Base-by-base conservation (phyloP, 495 filamentous ascomycete species). In the Podospora pseudocomata region DNA sequence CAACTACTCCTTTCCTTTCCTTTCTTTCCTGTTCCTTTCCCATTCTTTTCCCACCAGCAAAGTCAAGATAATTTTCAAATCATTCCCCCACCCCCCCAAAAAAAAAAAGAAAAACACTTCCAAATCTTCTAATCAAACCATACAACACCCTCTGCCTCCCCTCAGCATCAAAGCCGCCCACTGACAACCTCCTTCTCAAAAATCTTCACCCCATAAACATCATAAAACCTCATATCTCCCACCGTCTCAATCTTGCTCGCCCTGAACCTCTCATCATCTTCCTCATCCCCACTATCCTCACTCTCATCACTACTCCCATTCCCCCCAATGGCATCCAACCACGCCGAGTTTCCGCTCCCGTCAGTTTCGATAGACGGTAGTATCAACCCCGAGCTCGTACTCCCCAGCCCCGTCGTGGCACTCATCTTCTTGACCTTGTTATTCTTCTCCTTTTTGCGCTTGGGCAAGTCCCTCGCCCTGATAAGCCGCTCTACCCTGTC, bases 151-250 rank as follows among this genome's bases (percentile, higher is more conserved):
- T 39, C 34, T 1, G 2, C 39, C 5, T 16, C 39, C 39, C 39
- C 39, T 11, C 39, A 49, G 39, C 6, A 6, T 76, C 54, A 83
- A 2, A 83, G 65, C 4, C 78, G 68, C 2, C 83, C 83, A 53
- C 30, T 68, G 13, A 77, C 69, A 27, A 85, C 69, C 68, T 86
- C 83, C 73, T 83, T 85, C 75, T 82, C 76, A 28, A 84, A 86
- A 60, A 86, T 85, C 63, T 77, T 75, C 6, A 86, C 74, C 1
- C 78, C 80, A 60, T 66, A 72, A n/a, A 85, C 74, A 58, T 86
- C 83, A 63, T 76, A 81, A 68, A 83, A 84, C 27, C 71, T 72
- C 23, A 82, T 67, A 7, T 75, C 75, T 55, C 80, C 81, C 1
- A 83, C 28, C 9, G 77, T 68, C 64, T 82, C 78, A 0, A 82